Evolutionary conservation across 2,329 filamentous ascomycete species (phyloP), one percentile per base, ranked within the genome.

Genomic region (Bertia moriformis): DNA sequence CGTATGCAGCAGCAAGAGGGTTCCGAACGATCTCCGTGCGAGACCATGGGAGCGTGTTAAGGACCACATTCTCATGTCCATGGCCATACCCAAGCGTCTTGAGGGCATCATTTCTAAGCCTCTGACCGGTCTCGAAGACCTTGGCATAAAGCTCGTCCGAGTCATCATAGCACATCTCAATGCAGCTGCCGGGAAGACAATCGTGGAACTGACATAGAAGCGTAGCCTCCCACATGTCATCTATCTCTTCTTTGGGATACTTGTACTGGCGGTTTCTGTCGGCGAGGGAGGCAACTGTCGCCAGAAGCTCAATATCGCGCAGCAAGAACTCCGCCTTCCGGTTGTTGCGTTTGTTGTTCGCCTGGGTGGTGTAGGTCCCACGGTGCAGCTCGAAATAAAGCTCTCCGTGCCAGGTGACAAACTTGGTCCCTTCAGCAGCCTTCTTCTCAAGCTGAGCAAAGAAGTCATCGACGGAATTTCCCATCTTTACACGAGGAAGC

Each of bases 101-200:
- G 42, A 83, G 69, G 4, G 88, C 71, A 14, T 85, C 77, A 35
- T 80, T 67, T 30, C 91, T 66, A 3, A 93, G 62, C 45, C 71
- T 75, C 46, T 83, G 63, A 4, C 84, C 89, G 1, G 74, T 86
- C 46, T 78, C 65, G 53, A 93, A 94, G 2, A 94, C 74, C 48
- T 85, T 67, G 2, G 73, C 81, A 53, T 98, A 98, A 4, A 94
- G 69, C 69, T 87, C 73, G 53, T 94, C 83, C 3, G 88, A 93
- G 54, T 98, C 91, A 55, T 93, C 85, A 51, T 96, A 96, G 58
- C 87, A 94, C 87, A 96, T 95, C 57, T 93, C 88, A 49, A 98
- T 96, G 22, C 78, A 84, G 54, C 86, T 95, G 41, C 91, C 91
- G 1, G 91, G 91, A 39, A 98, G 68, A 55, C 91, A 96, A 55